A percentile compares a stretch with the other conserved stretches of the same genome.
Conservation (phyloP, 2,329 filamentous ascomycete genomes). For the Talaromyces sp. region DNA sequence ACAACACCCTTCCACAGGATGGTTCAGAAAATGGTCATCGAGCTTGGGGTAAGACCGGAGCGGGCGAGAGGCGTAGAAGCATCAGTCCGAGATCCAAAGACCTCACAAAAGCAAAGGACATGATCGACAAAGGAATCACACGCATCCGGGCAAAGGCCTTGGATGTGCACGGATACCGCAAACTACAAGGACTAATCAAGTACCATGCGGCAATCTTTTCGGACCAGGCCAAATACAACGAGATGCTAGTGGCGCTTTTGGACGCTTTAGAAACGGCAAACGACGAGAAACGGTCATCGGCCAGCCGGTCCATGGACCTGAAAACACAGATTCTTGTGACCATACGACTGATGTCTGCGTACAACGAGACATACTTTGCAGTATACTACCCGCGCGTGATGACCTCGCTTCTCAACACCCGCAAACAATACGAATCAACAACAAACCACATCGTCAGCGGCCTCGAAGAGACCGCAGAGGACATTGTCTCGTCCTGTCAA, state of each 20-base stretch:
- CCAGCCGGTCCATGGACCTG: slow-evolving; percentile 24
- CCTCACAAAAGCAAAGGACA: slow-evolving; percentile 28
- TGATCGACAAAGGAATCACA: slow-evolving; percentile 32
- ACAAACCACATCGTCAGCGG: slow-evolving; percentile 35
- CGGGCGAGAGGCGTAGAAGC: slow-evolving; percentile 22
- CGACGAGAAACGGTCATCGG: slow-evolving; percentile 22
- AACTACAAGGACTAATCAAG: slow-evolving; percentile 36
- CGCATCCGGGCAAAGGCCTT: slow-evolving; percentile 30
- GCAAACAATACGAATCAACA: slow-evolving; percentile 30
- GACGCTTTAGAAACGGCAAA: slow-evolving; percentile 29
- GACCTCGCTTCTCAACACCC: slow-evolving; percentile 30
- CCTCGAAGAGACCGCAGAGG: slow-evolving; percentile 33
- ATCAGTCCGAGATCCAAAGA: slow-evolving; percentile 35
- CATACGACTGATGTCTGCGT: slow-evolving; percentile 32
- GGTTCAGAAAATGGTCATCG: slow-evolving; percentile 16
- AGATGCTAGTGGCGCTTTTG: slow-evolving; percentile 32
- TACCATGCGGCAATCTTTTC: slow-evolving; percentile 30
- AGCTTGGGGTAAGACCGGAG: slow-evolving; percentile 28
- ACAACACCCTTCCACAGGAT: not conserved
- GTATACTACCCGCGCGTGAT: slow-evolving; percentile 29
- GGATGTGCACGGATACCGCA: slow-evolving; percentile 38
- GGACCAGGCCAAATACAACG: slow-evolving; percentile 30
- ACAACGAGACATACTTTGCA: slow-evolving; percentile 29
- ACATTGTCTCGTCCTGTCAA: slow-evolving; percentile 26
- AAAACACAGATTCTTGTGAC: slow-evolving; percentile 40